Evolutionary conservation across 2,329 filamentous ascomycete species (phyloP).

Genomic region (Aspergillus puulaauensis): DNA sequence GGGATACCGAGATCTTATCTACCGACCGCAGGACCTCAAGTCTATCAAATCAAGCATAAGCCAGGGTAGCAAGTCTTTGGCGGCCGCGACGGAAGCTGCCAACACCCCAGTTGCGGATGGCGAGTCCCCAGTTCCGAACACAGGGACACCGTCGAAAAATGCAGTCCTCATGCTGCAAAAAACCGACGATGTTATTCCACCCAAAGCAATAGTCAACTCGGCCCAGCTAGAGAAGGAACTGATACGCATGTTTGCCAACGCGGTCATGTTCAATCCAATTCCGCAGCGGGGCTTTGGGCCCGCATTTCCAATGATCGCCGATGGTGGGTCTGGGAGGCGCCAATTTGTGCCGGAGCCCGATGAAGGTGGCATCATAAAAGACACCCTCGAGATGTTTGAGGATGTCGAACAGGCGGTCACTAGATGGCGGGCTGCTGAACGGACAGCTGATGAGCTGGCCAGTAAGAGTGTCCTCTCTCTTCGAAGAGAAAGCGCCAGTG

Average conservation of each 20-base stretch:
- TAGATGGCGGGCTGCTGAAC: constrained; percentile 72
- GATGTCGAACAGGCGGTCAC: constrained; percentile 78
- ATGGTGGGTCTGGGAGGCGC: constrained; percentile 33
- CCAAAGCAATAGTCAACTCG: constrained; percentile 88
- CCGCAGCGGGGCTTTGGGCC: constrained; percentile 68
- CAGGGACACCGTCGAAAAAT: constrained; percentile 39
- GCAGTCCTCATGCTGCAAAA: constrained; percentile 49
- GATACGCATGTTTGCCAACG: constrained; percentile 96
- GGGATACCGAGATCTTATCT: constrained; percentile 71
- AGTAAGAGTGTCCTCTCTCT: constrained; percentile 39
- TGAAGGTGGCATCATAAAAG: constrained; percentile 83
- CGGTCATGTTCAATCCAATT: constrained; percentile 96
- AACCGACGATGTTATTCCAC: constrained; percentile 75
- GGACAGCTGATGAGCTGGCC: constrained; percentile 39
- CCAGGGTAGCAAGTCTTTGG: constrained; percentile 46
- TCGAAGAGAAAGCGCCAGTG: constrained; percentile 37
- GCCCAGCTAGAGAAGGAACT: constrained; percentile 89
- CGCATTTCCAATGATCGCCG: constrained; percentile 55
- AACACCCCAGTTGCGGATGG: constrained; percentile 63
- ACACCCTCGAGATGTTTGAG: constrained; percentile 84
- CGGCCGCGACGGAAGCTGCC: constrained; percentile 57
- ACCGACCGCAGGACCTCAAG: constrained; percentile 74
- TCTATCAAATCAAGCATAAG: constrained; percentile 71
- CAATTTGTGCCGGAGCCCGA: constrained; percentile 65
- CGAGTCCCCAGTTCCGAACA: constrained; percentile 44